Evolutionary conservation across 2,329 filamentous ascomycete species (phyloP).

Genomic region (Whalleya microplaca): DNA sequence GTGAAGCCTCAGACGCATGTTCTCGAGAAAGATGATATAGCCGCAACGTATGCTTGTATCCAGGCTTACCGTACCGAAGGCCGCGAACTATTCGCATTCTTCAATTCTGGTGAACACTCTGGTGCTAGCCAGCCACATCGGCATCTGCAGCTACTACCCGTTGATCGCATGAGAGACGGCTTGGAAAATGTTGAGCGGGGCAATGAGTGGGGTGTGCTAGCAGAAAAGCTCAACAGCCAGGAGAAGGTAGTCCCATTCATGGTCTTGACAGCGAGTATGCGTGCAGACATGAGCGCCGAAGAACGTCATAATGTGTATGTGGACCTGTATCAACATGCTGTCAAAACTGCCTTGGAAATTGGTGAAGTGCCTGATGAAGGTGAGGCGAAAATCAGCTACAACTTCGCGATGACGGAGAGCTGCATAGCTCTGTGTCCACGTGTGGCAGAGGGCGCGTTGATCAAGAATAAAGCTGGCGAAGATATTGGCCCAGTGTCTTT

Average conservation of each 20-base stretch:
- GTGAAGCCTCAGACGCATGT: conserved; percentile 68
- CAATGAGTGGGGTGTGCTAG: conserved; percentile 54
- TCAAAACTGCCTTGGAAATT: conserved; percentile 29
- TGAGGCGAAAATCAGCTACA: conserved; percentile 63
- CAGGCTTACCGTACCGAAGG: conserved; percentile 50
- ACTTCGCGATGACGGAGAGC: conserved; percentile 60
- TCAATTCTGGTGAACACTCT: conserved; percentile 70
- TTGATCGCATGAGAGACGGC: conserved; percentile 64
- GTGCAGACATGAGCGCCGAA: conserved; percentile 37
- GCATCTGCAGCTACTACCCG: conserved; percentile 72
- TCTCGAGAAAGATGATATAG: conserved; percentile 63
- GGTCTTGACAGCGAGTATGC: conserved; percentile 47
- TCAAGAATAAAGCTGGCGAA: conserved; percentile 31
- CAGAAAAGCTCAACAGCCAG: conserved; percentile 40
- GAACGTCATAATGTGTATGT: conserved; percentile 50
- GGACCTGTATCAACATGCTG: conserved; percentile 50
- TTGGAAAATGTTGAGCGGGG: conserved; percentile 38
- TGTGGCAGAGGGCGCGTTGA: conserved; percentile 51
- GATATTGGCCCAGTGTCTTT: conserved; percentile 51
- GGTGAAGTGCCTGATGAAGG: conserved; percentile 36
- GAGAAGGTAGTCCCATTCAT: conserved; percentile 45
- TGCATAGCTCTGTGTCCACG: conserved; percentile 60
- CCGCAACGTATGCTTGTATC: conserved; percentile 64
- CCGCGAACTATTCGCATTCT: conserved; percentile 64
- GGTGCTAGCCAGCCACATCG: conserved; percentile 74